Base-by-base conservation (phyloP, 2,329 filamentous ascomycete species). In the Didymosphaeria variabile region DNA sequence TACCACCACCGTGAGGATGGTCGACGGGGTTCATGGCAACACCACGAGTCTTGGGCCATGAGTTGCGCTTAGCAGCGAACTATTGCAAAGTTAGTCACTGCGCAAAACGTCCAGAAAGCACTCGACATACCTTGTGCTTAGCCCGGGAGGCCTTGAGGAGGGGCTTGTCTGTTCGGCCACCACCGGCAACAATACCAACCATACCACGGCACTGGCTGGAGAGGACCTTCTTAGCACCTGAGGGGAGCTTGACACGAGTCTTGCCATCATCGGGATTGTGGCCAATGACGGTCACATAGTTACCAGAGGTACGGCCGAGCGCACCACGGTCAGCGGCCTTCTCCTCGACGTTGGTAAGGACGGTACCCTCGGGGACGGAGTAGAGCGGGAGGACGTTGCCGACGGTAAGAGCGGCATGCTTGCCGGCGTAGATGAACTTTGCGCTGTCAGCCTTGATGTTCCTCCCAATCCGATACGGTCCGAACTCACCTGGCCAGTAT, bases 1-100 rank as follows among this genome's bases (percentile, higher is more conserved):
- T 98, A 97, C 95, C 94, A 84, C 83, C 83, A 82, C 83, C 83
- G 81, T 85, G 83, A 77, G 83, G 83, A 90, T 99, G 95, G 87
- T 99, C 95, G 80, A 99, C 95, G 79, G 95, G 95, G 88, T 99
- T 99, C 95, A 99, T 99, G 85, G 95, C 95, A 91, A 99, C 95
- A 97, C 95, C 95, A 95, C 95, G 94, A 89, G 95, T 99, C 92
- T 97, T 97, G 86, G 95, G 95, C 95, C 95, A 99, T 82, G 90
- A 94, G 93, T 99, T 98, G 83, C 95, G 93, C 93, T 99, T 99
- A 87, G 97, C 96, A 77, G 94, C 93, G 87, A 97, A 99, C 92
- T 77, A 47, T 53, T 29, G 26, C 26, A 10, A 9, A 17, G 15
- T 63, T n/a, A 63, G 46, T 29, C 31, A 49, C 21, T 26, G 19